A percentile compares a stretch with the other conserved stretches of the same genome.
phyloP scores from a whole-genome alignment of 345 rosid species.

The Litchi chinensis region DNA sequence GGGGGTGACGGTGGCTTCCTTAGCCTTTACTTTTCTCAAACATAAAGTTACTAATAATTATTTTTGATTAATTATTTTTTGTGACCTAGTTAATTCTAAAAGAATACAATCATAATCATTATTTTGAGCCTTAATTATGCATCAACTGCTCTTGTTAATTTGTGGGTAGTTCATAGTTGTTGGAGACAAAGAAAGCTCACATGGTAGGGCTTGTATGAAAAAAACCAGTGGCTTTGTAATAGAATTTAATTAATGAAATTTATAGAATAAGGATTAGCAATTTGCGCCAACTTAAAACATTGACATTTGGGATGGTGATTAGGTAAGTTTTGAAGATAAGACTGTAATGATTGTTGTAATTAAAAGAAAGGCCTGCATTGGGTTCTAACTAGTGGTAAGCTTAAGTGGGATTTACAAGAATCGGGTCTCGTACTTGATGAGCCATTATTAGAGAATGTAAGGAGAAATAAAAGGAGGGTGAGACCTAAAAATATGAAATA shows the following conservation, averaged over 20 bases:
- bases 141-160: slow-evolving; percentile 16
- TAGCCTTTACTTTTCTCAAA: slow-evolving; percentile 51
- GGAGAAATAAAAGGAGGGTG: too few relatives aligned
- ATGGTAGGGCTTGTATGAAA: neutral
- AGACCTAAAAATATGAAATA: neutral
- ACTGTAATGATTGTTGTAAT: neutral
- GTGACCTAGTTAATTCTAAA: neutral
- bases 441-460: neutral
- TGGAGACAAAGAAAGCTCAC: slow-evolving; percentile 28
- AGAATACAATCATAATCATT: slow-evolving; percentile 1
- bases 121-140: slow-evolving; percentile 24
- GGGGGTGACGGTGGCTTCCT: slow-evolving; percentile 26
- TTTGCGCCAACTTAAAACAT: slow-evolving; percentile 32
- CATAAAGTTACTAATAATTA: slow-evolving; percentile 39
- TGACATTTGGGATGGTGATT: slow-evolving; percentile 29
- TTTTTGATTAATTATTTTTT: neutral
- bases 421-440: neutral
- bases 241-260: too few relatives aligned
- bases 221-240: neutral
- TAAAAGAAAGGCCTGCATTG: neutral
- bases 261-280: neutral
- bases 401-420: neutral
- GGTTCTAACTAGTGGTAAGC: neutral
- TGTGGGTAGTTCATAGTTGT: slow-evolving; percentile 17
- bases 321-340: slow-evolving; percentile 3